Evolutionary conservation across 176 grass and related monocot genomes (phyloP), one percentile per base, ranked within the genome.

Genomic region (Luzula sylvatica): DNA sequence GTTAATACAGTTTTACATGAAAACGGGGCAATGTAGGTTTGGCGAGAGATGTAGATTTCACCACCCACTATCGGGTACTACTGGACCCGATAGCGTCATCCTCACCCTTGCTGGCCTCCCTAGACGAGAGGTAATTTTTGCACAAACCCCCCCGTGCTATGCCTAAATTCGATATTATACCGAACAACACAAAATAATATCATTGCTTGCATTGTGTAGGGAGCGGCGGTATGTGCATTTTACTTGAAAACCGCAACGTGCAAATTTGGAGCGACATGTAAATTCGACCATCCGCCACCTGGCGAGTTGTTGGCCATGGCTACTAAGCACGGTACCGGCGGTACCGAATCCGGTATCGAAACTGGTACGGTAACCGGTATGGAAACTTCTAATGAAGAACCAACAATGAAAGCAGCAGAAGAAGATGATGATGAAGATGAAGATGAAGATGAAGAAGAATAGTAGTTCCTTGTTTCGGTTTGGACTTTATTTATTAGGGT

Each of bases 1-100:
- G n/a, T 22, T 41, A 42, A 53, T 74, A 50, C 82, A 98, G 93
- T 98, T 56, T 66, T 98, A 98, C 47, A 98, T 92, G 86, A 98
- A 98, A 76, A 98, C 75, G 27, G 86, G 93, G 49, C 56, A 20
- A 18, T 98, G 93, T 54, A 98, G 86, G 22, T 98, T 70, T 69
- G 27, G 41, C 3, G 78, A 87, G 16, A 87, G 65, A 69, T 98
- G 93, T 67, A 98, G 69, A 76, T 98, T 92, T 87, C 93, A 98
- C 61, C 86, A 98, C 46, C 93, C 93, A 53, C 87, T 26, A 69
- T 90, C 65, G 60, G 75, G 7, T 65, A 68, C 42, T 39, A 60
- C 71, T 42, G 59, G 41, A 22, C 11, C 54, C 25, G 45, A 52
- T 21, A 39, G 53, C 58, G 53, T 92, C 46, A 63, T 41, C n/a